These are phyloP conservation scores for Pogostemon cablin DNA, from an alignment of 257 asterid species.

Conservation along the genomic window DNA sequence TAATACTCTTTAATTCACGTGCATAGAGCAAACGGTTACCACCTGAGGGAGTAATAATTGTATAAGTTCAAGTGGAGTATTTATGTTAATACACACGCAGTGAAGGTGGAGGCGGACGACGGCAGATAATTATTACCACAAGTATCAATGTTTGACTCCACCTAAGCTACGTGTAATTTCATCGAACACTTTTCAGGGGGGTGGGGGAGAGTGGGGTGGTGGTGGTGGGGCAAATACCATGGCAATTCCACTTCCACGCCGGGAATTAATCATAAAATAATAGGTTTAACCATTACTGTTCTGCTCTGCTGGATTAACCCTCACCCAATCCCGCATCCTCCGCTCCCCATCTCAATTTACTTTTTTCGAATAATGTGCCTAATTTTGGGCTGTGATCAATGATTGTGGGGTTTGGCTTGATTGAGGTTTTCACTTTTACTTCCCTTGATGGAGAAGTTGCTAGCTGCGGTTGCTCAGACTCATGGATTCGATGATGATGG, in stretches of 20 bases:
- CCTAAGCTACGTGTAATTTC: conserved; percentile 26
- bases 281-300: conserved; percentile 32
- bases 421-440: background rate
- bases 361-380: background rate
- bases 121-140: background rate
- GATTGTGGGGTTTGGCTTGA: conserved; percentile 22
- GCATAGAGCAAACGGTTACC: too few relatives aligned
- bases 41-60: too few relatives aligned
- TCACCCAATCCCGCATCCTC: conserved; percentile 15
- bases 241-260: conserved; percentile 40
- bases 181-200: conserved; percentile 30
- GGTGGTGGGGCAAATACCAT: conserved; percentile 27
- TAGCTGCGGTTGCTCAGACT: conserved; percentile 69
- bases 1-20: too few relatives aligned
- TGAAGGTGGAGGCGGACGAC: too few relatives aligned
- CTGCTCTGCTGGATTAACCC: background rate
- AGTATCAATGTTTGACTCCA: conserved; percentile 24
- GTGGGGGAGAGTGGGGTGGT: background rate
- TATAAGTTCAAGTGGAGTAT: too few relatives aligned
- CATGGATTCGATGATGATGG: conserved; percentile 50
- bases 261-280: conserved; percentile 32
- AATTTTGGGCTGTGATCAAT: conserved; percentile 24
- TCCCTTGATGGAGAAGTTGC: conserved; percentile 46
- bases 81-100: too few relatives aligned
- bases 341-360: background rate